A percentile compares a stretch with the other conserved stretches of the same genome.
Conservation (phyloP, 345 rosid species). For the Lumnitzera littorea region DNA sequence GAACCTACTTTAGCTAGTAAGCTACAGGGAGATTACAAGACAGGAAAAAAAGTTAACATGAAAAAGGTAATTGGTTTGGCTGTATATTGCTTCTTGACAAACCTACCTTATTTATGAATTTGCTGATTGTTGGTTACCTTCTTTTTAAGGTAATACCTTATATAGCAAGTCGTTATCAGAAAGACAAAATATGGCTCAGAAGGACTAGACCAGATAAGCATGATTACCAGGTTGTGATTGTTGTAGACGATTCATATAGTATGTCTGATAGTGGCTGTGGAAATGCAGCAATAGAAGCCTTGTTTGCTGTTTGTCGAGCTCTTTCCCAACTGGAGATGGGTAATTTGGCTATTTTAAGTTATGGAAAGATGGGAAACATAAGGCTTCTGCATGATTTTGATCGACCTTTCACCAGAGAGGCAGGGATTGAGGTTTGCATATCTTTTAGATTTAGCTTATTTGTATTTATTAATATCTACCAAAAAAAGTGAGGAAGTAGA, state of each 20-base stretch:
- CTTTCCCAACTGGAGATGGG: conserved; percentile 95
- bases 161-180: conserved; percentile 90
- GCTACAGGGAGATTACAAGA: conserved; percentile 92
- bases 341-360: conserved; percentile 85
- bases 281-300: conserved; percentile 78
- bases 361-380: conserved; percentile 75
- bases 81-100: neutral
- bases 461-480: no score
- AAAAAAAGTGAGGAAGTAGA: no score
- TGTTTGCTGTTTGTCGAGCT: conserved; percentile 88
- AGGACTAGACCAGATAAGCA: conserved; percentile 94
- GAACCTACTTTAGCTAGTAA: conserved; percentile 92
- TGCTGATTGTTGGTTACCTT: neutral
- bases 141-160: conserved; percentile 64
- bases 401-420: conserved; percentile 70
- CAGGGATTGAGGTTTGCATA: conserved; percentile 69
- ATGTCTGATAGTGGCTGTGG: conserved; percentile 89
- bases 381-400: conserved; percentile 84
- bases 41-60: conserved; percentile 96
- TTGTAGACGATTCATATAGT: conserved; percentile 89
- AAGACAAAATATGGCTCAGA: conserved; percentile 94
- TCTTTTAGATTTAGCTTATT: neutral
- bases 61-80: conserved; percentile 89
- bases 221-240: conserved; percentile 87
- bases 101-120: neutral